Percentiles rank a stretch among this genome's conserved stretches.
These are phyloP conservation scores for Hymenoscyphus infarciens DNA, from an alignment of 2,329 filamentous ascomycete species.

Conservation along the genomic window DNA sequence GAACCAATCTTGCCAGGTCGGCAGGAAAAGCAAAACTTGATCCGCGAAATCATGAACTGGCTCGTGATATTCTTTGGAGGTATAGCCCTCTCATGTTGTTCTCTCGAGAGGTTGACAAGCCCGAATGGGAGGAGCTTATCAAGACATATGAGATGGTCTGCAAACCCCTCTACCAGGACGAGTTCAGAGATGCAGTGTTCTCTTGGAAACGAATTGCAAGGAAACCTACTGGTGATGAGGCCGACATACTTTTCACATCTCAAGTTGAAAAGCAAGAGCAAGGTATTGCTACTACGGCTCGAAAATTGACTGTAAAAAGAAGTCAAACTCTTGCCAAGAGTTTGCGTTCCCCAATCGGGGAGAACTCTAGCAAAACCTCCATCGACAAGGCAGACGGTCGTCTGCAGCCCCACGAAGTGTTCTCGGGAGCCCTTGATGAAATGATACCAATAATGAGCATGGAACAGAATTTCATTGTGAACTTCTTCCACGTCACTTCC, in stretches of 20 bases:
- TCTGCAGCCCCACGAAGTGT: constrained; percentile 75
- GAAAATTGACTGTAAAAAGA: constrained; percentile 90
- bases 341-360: constrained; percentile 64
- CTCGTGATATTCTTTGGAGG: constrained; percentile 75
- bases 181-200: constrained; percentile 73
- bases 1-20: constrained; percentile 49
- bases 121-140: constrained; percentile 78
- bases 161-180: constrained; percentile 72
- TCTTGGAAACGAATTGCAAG: constrained; percentile 77
- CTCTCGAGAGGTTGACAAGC: constrained; percentile 74
- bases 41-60: constrained; percentile 64
- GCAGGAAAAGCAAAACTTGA: constrained; percentile 62
- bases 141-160: constrained; percentile 77
- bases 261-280: constrained; percentile 83
- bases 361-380: constrained; percentile 49
- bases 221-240: constrained; percentile 73
- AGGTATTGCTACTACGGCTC: constrained; percentile 69
- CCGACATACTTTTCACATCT: constrained; percentile 82
- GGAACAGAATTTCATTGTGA: constrained; percentile 96
- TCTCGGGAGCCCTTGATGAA: constrained; percentile 75
- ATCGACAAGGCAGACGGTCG: constrained; percentile 61
- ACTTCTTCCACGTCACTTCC: constrained; percentile 93
- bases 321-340: constrained; percentile 81
- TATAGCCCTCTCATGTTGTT: constrained; percentile 87
- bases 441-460: constrained; percentile 79